Evolutionary conservation across 768 basidiomycete species (phyloP).

Genomic region (Lepiota venenata): DNA sequence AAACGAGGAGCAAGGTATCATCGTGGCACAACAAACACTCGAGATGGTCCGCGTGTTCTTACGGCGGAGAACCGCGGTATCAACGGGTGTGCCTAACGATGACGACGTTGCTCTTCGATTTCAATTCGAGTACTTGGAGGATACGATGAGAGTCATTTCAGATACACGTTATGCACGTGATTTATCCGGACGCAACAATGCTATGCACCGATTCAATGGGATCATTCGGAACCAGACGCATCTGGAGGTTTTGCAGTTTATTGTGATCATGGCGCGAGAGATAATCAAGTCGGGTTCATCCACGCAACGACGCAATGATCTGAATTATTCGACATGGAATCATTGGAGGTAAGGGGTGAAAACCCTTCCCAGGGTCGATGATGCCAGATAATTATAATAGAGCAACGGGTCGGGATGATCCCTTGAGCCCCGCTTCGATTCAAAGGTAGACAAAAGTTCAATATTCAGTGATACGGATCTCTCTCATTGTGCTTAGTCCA

Average conservation of each 20-base stretch:
- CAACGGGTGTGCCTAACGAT: not conserved
- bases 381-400: too few species aligned
- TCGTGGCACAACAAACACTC: not conserved
- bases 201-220: not conserved
- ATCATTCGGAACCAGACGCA: not conserved
- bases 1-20: not conserved
- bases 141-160: constrained; percentile 1
- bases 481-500: too few species aligned
- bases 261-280: not conserved
- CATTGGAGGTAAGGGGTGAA: too few species aligned
- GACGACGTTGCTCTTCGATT: not conserved
- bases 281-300: not conserved
- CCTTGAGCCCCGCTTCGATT: too few species aligned
- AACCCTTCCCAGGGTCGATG: too few species aligned
- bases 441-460: too few species aligned
- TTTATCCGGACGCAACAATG: not conserved
- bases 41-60: not conserved
- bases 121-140: not conserved
- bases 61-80: not conserved
- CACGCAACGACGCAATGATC: not conserved
- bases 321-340: too few species aligned
- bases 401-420: too few species aligned
- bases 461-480: too few species aligned
- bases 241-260: not conserved
- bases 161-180: constrained; percentile 3